A percentile compares a stretch with the other conserved stretches of the same genome.
phyloP scores from a whole-genome alignment of 495 filamentous ascomycete species.

The Trichoderma orchidacearum region DNA sequence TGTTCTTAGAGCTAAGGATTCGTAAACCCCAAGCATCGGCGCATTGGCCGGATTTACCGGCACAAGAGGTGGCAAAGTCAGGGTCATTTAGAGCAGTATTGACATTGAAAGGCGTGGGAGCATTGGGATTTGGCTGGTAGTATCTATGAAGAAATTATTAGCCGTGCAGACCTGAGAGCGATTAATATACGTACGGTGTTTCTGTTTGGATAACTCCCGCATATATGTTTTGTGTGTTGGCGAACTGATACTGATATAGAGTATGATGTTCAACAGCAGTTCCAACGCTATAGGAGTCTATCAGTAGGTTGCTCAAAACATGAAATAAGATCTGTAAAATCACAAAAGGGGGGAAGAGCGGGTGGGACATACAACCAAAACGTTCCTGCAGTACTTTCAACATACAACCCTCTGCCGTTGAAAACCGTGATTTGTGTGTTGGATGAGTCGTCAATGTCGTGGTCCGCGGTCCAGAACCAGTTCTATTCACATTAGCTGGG shows the following conservation, averaged over 20 bases:
- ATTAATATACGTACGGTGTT: slow-evolving; percentile 38
- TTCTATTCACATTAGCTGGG: neutral
- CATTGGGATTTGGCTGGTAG: slow-evolving; percentile 54
- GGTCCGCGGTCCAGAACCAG: slow-evolving; percentile 36
- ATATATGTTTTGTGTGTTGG: slow-evolving; percentile 46
- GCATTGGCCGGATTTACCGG: slow-evolving; percentile 18
- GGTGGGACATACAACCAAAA: slow-evolving; percentile 40
- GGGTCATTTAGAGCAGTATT: slow-evolving; percentile 55
- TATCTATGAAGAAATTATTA: neutral
- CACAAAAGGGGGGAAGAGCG: no score
- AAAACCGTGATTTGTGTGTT: slow-evolving; percentile 54
- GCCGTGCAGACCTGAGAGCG: neutral
- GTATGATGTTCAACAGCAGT: slow-evolving; percentile 53
- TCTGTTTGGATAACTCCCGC: slow-evolving; percentile 71
- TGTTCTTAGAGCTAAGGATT: slow-evolving; percentile 34
- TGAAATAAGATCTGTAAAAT: neutral
- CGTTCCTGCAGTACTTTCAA: slow-evolving; percentile 39
- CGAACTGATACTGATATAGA: slow-evolving; percentile 69
- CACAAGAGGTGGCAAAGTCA: slow-evolving; percentile 40
- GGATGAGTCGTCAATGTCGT: slow-evolving; percentile 51
- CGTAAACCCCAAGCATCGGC: slow-evolving; percentile 41
- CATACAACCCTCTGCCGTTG: slow-evolving; percentile 49
- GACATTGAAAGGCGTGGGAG: slow-evolving; percentile 48
- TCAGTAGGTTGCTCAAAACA: neutral
- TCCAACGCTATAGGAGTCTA: neutral